Conservation (phyloP, 2,329 filamentous ascomycete genomes). For the Penicillium digitatum region DNA sequence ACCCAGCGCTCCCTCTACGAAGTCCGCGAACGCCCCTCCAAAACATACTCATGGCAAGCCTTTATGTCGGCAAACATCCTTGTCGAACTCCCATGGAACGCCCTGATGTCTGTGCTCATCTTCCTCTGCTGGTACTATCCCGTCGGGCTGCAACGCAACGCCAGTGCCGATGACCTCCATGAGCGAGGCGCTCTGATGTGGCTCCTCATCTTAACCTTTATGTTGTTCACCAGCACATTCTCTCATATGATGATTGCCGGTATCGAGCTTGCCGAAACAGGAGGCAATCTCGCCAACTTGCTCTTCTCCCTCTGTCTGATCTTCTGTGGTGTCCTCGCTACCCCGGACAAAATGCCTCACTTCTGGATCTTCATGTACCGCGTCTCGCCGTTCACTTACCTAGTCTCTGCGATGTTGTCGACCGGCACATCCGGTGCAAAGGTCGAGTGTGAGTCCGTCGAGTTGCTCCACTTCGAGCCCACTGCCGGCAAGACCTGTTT, state of each 20-base stretch:
- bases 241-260: constrained; percentile 70
- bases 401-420: constrained; percentile 45
- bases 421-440: constrained; percentile 35
- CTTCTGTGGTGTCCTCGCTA: constrained; percentile 55
- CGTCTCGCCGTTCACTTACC: constrained; percentile 63
- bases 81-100: constrained; percentile 66
- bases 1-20: constrained; percentile 58
- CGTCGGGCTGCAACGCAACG: constrained; percentile 47
- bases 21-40: constrained; percentile 59
- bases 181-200: constrained; percentile 63
- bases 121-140: constrained; percentile 68
- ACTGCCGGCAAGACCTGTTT: constrained; percentile 61
- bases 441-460: constrained; percentile 31
- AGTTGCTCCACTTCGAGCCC: constrained; percentile 38
- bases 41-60: constrained; percentile 69
- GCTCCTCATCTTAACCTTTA: constrained; percentile 61
- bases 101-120: constrained; percentile 59
- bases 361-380: constrained; percentile 81
- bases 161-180: constrained; percentile 36
- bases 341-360: constrained; percentile 55
- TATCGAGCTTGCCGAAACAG: constrained; percentile 65
- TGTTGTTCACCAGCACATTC: constrained; percentile 69
- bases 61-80: constrained; percentile 69
- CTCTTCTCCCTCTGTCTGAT: constrained; percentile 57
- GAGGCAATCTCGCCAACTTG: constrained; percentile 59